These are phyloP conservation scores for Beauveria brongniartii DNA, from an alignment of 2,329 filamentous ascomycete species.

Conservation along the genomic window DNA sequence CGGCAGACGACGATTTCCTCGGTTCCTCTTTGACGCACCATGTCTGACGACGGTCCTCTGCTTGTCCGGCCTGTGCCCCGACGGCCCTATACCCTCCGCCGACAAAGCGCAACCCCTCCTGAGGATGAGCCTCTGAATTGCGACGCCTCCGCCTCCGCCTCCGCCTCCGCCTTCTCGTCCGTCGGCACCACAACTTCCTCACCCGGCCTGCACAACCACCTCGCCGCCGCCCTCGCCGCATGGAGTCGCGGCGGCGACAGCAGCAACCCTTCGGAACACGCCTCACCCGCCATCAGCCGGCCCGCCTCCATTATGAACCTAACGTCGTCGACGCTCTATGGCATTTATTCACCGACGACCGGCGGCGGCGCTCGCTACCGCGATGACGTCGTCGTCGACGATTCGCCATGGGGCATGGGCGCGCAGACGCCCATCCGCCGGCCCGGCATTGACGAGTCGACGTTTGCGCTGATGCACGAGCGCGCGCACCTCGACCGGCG, in stretches of 20 bases:
- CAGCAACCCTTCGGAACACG: not conserved
- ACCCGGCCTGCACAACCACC: slow-evolving; percentile 12
- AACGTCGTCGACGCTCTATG: slow-evolving; percentile 79
- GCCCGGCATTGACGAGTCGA: slow-evolving; percentile 35
- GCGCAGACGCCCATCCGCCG: slow-evolving; percentile 56
- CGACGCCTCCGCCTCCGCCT: slow-evolving; percentile 1
- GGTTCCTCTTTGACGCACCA: not conserved
- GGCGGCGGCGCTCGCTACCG: slow-evolving; percentile 27
- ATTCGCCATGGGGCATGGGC: slow-evolving; percentile 73
- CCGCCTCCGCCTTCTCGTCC: slow-evolving; percentile 19
- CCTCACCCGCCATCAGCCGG: slow-evolving; percentile 44
- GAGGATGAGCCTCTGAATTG: slow-evolving; percentile 16
- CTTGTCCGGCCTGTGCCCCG: slow-evolving; percentile 64
- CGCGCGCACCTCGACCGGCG: slow-evolving; percentile 27
- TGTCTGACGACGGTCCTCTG: slow-evolving; percentile 34
- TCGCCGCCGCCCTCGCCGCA: slow-evolving; percentile 23
- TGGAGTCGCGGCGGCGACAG: slow-evolving; percentile 8
- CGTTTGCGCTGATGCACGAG: slow-evolving; percentile 36
- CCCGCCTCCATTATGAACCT: slow-evolving; percentile 78
- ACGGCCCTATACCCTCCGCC: slow-evolving; percentile 58
- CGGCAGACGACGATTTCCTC: not conserved
- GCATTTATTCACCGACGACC: slow-evolving; percentile 73
- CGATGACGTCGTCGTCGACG: slow-evolving; percentile 46
- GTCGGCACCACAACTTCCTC: not conserved
- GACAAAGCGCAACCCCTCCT: slow-evolving; percentile 37